A percentile compares a stretch with the other conserved stretches of the same genome.
Evolutionary conservation across 2,329 filamentous ascomycete species (phyloP).

Genomic region (Trichoderma lentiforme): DNA sequence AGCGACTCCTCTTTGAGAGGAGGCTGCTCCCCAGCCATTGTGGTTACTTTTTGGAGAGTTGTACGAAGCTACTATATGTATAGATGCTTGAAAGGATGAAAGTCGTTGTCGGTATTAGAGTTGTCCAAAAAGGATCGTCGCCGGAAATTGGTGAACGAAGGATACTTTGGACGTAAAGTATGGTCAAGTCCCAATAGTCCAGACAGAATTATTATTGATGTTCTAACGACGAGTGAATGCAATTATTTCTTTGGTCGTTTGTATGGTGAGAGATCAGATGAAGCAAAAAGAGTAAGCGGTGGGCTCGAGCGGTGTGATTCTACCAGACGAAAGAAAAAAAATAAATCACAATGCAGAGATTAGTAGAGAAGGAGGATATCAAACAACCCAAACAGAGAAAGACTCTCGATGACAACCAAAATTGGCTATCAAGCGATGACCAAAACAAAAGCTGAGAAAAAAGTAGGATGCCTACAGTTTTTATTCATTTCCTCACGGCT

Average conservation of each 20-base stretch:
- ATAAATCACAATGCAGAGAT: background rate
- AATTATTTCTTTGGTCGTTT: background rate
- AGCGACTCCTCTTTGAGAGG: constrained; percentile 4
- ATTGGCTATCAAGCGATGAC: background rate
- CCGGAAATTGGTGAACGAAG: background rate
- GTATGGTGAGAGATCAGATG: background rate
- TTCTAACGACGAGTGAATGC: background rate
- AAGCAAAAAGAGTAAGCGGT: constrained; percentile 13
- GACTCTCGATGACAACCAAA: constrained; percentile 2
- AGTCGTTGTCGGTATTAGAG: background rate
- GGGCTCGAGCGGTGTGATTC: constrained; percentile 4
- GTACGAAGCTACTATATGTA: background rate
- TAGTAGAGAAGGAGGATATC: background rate
- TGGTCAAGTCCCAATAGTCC: background rate
- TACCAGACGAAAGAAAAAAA: constrained; percentile 1
- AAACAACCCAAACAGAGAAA: background rate
- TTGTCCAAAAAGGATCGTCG: background rate
- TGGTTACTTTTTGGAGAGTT: background rate
- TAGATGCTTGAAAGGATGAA: background rate
- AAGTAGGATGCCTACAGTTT: background rate
- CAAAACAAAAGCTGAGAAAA: background rate
- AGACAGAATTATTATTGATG: background rate
- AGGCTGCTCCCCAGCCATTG: constrained; percentile 12
- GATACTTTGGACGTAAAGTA: background rate
- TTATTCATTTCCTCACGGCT: background rate